Evolutionary conservation across 2,329 filamentous ascomycete genomes (phyloP), one percentile per base, ranked within the genome.

Genomic region (Aspergillus sp.): DNA sequence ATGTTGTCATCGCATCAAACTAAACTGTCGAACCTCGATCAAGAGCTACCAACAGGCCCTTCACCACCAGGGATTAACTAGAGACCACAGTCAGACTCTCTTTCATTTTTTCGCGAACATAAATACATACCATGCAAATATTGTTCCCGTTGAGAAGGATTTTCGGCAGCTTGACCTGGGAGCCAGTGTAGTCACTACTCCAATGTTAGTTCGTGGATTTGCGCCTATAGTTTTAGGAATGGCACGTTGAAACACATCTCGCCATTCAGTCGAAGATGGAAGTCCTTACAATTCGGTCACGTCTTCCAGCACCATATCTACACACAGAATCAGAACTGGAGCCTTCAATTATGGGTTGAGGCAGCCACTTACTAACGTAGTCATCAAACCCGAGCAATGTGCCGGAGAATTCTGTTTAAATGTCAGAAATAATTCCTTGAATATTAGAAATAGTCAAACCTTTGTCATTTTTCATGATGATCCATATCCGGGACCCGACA

Each of bases 381-480:
- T 99, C 95, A 74, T 99, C 95, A 70, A 99, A 99, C 3, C 95
- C 95, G 55, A 96, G 85, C 24, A 99, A 83, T 7, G 91, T 97
- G 54, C 95, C 95, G 66, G 90, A 91, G 79, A 99, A 99, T 77
- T 99, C 95, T 98, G 73, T 45, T 57, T 30, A 33, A 44, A 30
- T 15, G 47, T 70, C 51, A 70, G 59, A 11, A 41, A 15, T 5
- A 19, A 1, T n/a, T 37, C 48, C 41, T 30, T 22, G 19, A 15
- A 39, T 33, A 44, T 33, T 33, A 8, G 17, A 19, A 55, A 22
- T 13, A 7, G 40, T 60, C 74, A 37, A 78, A 96, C 95, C 95
- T 82, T 97, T 98, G 74, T 98, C 95, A 65, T 93, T 91, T 79
- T 99, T 99, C 95, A 99, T 99, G 69, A 99, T 87, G 63, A 99